These are phyloP conservation scores for Colletotrichum musae DNA, from an alignment of 2,329 filamentous ascomycete species.

Conservation along the genomic window DNA sequence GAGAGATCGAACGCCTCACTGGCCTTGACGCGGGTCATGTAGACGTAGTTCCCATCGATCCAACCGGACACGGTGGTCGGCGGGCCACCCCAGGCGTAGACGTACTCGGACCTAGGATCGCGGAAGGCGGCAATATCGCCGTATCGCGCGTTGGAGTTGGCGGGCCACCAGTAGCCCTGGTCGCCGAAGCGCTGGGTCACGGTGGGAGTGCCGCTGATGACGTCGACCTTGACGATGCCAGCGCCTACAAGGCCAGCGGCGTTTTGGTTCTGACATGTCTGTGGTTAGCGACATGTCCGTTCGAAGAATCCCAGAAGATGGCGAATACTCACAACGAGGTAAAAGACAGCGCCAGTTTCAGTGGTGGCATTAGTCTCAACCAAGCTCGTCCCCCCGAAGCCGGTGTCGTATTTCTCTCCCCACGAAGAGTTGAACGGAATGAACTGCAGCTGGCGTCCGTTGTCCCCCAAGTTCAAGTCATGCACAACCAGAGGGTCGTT, in stretches of 20 bases:
- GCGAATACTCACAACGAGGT: slow-evolving; percentile 51
- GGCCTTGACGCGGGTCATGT: slow-evolving; percentile 54
- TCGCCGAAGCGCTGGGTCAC: slow-evolving; percentile 52
- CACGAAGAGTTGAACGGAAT: slow-evolving; percentile 53
- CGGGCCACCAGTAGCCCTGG: slow-evolving; percentile 55
- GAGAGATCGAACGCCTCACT: slow-evolving; percentile 52
- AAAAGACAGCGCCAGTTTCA: slow-evolving; percentile 52
- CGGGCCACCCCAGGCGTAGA: slow-evolving; percentile 56
- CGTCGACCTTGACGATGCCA: slow-evolving; percentile 53
- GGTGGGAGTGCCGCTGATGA: slow-evolving; percentile 51
- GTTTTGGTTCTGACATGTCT: slow-evolving; percentile 43
- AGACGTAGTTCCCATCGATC: slow-evolving; percentile 49
- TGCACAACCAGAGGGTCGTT: slow-evolving; percentile 53
- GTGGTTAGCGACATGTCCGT: too few species aligned
- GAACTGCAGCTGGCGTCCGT: slow-evolving; percentile 53
- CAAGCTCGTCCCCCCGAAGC: slow-evolving; percentile 57
- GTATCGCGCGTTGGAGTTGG: slow-evolving; percentile 49
- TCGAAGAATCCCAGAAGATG: too few species aligned
- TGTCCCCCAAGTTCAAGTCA: slow-evolving; percentile 53
- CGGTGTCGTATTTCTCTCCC: slow-evolving; percentile 53
- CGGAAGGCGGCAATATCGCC: slow-evolving; percentile 56
- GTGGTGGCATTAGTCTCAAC: slow-evolving; percentile 50
- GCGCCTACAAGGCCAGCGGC: slow-evolving; percentile 52
- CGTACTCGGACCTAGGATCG: slow-evolving; percentile 54
- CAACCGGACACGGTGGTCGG: slow-evolving; percentile 49